Evolutionary conservation across 164 flowering plant genomes (phyloP).

Genomic region (Chimonanthus praecox): DNA sequence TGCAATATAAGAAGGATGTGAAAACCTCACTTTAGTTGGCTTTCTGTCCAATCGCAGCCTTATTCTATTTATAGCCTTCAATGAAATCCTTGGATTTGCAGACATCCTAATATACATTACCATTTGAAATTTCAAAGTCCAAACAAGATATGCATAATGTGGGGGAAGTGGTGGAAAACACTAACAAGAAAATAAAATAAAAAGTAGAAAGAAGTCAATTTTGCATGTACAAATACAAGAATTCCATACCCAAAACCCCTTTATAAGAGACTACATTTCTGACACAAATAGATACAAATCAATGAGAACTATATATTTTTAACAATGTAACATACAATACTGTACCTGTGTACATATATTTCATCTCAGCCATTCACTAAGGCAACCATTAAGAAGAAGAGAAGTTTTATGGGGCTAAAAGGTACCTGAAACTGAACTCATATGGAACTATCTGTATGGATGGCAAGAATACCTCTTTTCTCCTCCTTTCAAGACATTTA

Average conservation of each 20-base stretch:
- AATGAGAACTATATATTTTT: slow-evolving; percentile 10
- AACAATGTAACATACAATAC: slow-evolving; percentile 6
- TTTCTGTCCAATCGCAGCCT: not conserved
- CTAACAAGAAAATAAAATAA: not conserved
- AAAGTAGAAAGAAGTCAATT: too few relatives aligned
- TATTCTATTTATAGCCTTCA: not conserved
- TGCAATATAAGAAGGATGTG: too few relatives aligned
- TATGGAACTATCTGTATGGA: slow-evolving; percentile 62
- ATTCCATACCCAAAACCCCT: slow-evolving; percentile 15
- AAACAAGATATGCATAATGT: too few relatives aligned
- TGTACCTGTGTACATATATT: slow-evolving; percentile 27
- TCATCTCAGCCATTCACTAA: slow-evolving; percentile 13
- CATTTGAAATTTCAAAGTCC: too few relatives aligned
- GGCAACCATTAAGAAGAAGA: slow-evolving; percentile 4
- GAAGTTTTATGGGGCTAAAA: slow-evolving; percentile 36
- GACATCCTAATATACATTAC: too few relatives aligned
- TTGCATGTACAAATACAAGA: slow-evolving; percentile 1
- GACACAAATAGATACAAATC: slow-evolving; percentile 21
- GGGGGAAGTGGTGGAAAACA: not conserved
- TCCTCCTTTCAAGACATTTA: slow-evolving; percentile 58
- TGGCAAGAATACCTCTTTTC: slow-evolving; percentile 35
- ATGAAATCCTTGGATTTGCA: not conserved
- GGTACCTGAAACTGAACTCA: slow-evolving; percentile 82
- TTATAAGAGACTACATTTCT: slow-evolving; percentile 6
- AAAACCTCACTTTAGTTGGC: not conserved